A percentile compares a stretch with the other conserved stretches of the same genome.
Conservation (phyloP, 345 rosid species). For the Boechera divaricarpa region DNA sequence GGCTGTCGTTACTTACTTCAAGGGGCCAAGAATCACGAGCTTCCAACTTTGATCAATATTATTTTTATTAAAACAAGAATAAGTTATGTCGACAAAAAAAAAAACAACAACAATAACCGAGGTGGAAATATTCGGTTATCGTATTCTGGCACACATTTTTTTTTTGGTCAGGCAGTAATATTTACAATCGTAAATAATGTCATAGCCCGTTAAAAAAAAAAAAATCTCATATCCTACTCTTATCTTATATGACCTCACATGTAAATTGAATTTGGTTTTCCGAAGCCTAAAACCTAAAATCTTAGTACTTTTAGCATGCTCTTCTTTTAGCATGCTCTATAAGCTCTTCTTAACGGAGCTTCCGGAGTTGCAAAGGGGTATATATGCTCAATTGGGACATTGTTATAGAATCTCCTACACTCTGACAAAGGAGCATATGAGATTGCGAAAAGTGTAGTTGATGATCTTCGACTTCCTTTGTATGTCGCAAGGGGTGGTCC, state of each 20-base stretch:
- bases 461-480: no score
- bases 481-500: no score
- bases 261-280: neutral
- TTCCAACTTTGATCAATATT: neutral
- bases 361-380: neutral
- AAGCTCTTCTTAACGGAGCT: neutral
- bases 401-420: no score
- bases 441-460: no score
- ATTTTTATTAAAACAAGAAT: neutral
- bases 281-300: conserved; percentile 11
- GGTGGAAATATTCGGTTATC: neutral
- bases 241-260: neutral
- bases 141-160: neutral
- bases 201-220: neutral
- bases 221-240: neutral
- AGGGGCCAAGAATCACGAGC: conserved; percentile 33
- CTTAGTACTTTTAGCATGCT: neutral
- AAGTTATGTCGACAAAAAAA: neutral
- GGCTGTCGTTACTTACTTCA: conserved; percentile 24
- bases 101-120: neutral
- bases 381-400: neutral
- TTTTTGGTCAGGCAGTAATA: no score
- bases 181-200: neutral
- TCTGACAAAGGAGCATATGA: no score
- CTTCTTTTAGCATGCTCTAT: neutral